These are phyloP conservation scores for Hericium rajendrae DNA, from an alignment of 768 basidiomycete species.

Conservation along the genomic window DNA sequence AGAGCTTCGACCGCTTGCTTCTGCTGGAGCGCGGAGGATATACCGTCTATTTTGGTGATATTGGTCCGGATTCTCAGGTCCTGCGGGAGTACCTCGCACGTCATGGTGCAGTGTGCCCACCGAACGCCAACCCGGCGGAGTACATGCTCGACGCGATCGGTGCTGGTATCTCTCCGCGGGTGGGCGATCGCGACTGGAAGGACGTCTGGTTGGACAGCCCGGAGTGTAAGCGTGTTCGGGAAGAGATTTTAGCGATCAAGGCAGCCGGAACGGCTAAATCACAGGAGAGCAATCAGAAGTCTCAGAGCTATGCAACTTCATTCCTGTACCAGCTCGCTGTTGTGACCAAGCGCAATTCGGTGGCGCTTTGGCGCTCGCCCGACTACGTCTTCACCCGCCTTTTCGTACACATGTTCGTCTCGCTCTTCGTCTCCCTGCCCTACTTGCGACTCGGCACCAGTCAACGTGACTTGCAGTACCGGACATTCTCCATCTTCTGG, in stretches of 20 bases:
- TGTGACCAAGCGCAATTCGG: constrained; percentile 58
- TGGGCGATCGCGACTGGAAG: constrained; percentile 79
- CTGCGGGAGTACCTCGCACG: constrained; percentile 70
- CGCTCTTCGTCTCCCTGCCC: constrained; percentile 65
- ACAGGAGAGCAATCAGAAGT: background rate
- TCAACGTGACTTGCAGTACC: constrained; percentile 63
- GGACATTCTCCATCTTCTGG: constrained; percentile 78
- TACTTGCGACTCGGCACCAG: constrained; percentile 68
- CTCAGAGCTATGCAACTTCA: constrained; percentile 46
- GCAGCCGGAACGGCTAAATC: background rate
- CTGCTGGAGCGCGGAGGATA: constrained; percentile 72
- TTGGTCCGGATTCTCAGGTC: constrained; percentile 61
- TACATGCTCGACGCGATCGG: constrained; percentile 85
- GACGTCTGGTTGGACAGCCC: constrained; percentile 74
- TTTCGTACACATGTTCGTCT: constrained; percentile 64
- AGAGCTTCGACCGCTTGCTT: constrained; percentile 70
- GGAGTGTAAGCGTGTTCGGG: constrained; percentile 30
- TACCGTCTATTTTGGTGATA: constrained; percentile 91
- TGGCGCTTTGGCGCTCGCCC: constrained; percentile 73
- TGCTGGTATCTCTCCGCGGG: constrained; percentile 62
- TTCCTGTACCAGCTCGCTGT: constrained; percentile 65
- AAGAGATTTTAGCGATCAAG: constrained; percentile 35
- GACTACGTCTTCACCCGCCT: constrained; percentile 80
- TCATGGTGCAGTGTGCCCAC: constrained; percentile 65
- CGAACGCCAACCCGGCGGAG: constrained; percentile 66